Conservation (phyloP, 2,329 filamentous ascomycete genomes). For the Hypoxylon sp. region DNA sequence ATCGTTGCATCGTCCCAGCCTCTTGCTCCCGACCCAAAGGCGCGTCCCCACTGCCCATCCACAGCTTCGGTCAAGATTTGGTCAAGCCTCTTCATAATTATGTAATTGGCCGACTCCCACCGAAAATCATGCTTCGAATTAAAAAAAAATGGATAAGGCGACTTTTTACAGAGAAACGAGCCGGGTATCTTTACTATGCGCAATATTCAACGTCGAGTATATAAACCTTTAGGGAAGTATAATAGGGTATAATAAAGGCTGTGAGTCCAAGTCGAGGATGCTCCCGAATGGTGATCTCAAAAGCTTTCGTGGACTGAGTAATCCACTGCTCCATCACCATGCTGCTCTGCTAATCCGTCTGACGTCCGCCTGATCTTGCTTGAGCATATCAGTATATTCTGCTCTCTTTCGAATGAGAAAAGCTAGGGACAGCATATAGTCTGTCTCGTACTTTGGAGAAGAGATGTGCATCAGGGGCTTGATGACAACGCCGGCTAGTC, state of each 20-base stretch:
- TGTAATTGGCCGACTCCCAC: constrained; percentile 34
- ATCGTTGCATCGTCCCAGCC: constrained; percentile 37
- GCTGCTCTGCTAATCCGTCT: constrained; percentile 48
- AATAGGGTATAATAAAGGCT: constrained; percentile 15
- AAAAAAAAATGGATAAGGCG: constrained; percentile 7
- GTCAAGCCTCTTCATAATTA: constrained; percentile 29
- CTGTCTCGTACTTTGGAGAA: constrained; percentile 54
- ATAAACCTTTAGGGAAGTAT: constrained; percentile 16
- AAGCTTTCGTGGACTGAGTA: not conserved
- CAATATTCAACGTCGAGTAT: constrained; percentile 28
- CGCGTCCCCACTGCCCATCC: constrained; percentile 38
- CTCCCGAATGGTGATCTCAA: not conserved
- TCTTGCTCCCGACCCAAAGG: constrained; percentile 17
- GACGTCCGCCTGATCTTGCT: constrained; percentile 49
- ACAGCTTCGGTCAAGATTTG: constrained; percentile 24
- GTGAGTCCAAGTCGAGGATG: not conserved
- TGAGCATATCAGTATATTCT: constrained; percentile 57
- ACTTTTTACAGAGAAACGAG: constrained; percentile 24
- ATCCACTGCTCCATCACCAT: constrained; percentile 39
- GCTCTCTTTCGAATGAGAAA: constrained; percentile 60
- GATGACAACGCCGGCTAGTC: constrained; percentile 56
- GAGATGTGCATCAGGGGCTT: constrained; percentile 58
- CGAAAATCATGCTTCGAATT: constrained; percentile 9
- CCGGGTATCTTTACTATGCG: constrained; percentile 39
- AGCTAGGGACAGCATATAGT: constrained; percentile 59